phyloP scores from a whole-genome alignment of 495 filamentous ascomycete species.

The Tetracladium marchalianum region DNA sequence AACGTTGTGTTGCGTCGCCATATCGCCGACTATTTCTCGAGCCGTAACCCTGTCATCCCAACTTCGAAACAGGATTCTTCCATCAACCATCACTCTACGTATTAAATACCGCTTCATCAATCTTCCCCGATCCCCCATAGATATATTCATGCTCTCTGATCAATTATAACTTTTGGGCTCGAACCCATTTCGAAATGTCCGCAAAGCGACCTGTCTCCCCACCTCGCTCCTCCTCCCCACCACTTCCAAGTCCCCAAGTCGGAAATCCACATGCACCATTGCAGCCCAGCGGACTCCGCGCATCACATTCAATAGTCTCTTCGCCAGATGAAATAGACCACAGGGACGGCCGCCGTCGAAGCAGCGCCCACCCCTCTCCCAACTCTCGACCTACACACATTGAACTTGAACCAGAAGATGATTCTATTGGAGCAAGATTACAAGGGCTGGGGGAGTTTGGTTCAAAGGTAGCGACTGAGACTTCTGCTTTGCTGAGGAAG shows the following conservation, averaged over 20 bases:
- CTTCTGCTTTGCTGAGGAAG: conserved; percentile 31
- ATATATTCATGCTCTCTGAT: too few species aligned
- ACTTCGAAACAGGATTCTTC: too few species aligned
- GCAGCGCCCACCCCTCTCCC: conserved; percentile 14
- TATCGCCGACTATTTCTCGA: too few species aligned
- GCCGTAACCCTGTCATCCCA: too few species aligned
- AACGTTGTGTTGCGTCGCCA: too few species aligned
- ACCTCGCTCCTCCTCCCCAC: not conserved
- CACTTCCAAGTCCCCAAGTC: conserved; percentile 1
- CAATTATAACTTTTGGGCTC: too few species aligned
- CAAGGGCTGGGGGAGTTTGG: not conserved
- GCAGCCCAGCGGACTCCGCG: conserved; percentile 11
- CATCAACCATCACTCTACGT: too few species aligned
- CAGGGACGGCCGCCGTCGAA: not conserved
- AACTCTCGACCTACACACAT: conserved; percentile 10
- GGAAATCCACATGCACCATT: conserved; percentile 9
- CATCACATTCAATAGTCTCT: conserved; percentile 9
- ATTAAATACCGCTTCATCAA: too few species aligned
- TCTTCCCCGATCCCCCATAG: too few species aligned
- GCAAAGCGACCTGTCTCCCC: conserved; percentile 6
- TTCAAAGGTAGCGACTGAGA: conserved; percentile 23
- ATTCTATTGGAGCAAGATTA: not conserved
- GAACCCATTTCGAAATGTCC: conserved; percentile 1
- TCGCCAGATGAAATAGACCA: conserved; percentile 10
- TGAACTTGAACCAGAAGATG: conserved; percentile 8